Evolutionary conservation across 129 eudicot species (phyloP).

Genomic region (Scalesia atractyloides): DNA sequence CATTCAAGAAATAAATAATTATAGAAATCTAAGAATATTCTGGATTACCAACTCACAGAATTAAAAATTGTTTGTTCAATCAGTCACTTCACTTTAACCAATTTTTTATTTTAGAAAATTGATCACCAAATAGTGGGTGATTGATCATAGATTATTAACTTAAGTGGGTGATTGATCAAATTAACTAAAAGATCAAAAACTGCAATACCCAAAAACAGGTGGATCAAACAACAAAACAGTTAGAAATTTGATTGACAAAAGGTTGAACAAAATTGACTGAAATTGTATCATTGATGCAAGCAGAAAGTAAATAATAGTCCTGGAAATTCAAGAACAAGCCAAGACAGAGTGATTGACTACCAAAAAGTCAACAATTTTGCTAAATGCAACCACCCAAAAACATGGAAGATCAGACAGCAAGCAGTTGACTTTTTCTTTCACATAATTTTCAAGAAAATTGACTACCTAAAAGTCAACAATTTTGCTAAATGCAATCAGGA

Average conservation of each 20-base stretch:
- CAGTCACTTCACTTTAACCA: constrained; percentile 1
- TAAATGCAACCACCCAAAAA: constrained; percentile 9
- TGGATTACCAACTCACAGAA: background rate
- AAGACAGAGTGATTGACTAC: background rate
- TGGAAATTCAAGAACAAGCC: background rate
- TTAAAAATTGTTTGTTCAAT: constrained; percentile 9
- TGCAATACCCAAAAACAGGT: constrained; percentile 7
- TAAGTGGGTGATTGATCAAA: background rate
- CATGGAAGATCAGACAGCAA: constrained; percentile 7
- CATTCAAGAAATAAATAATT: constrained; percentile 7
- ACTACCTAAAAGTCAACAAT: constrained; percentile 7
- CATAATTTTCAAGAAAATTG: constrained; percentile 16
- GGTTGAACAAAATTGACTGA: background rate
- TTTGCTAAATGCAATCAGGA: background rate
- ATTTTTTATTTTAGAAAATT: background rate
- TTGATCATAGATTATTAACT: background rate
- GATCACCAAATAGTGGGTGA: constrained; percentile 1
- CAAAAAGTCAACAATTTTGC: too few relatives aligned
- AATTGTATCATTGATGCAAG: background rate
- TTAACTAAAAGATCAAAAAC: background rate
- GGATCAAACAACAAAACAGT: constrained; percentile 3
- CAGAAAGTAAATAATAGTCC: background rate
- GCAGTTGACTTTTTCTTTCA: constrained; percentile 2
- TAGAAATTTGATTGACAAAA: constrained; percentile 7
- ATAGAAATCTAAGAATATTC: constrained; percentile 6